These are phyloP conservation scores for Neurospora sp. DNA, from an alignment of 495 filamentous ascomycete species.

Conservation along the genomic window DNA sequence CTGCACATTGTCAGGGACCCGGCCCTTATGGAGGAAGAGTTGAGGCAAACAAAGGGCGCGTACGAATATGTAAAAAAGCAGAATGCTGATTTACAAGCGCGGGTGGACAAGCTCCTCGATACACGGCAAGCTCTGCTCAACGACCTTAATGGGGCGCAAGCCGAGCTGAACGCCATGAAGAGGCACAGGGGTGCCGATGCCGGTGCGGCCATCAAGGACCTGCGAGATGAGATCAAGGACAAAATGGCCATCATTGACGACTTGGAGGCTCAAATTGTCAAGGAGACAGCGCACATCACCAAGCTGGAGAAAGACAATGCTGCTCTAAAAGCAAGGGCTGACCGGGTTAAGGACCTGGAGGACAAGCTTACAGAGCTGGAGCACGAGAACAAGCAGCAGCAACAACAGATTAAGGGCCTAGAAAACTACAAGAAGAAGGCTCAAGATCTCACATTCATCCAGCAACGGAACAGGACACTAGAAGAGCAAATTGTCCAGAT, in stretches of 20 bases:
- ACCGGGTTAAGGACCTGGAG: slow-evolving; percentile 33
- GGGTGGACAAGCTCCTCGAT: slow-evolving; percentile 24
- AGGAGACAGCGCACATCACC: slow-evolving; percentile 17
- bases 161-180: slow-evolving; percentile 22
- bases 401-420: slow-evolving; percentile 68
- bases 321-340: slow-evolving; percentile 32
- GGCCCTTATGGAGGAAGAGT: slow-evolving; percentile 24
- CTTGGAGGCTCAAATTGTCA: slow-evolving; percentile 28
- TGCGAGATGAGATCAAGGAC: slow-evolving; percentile 32
- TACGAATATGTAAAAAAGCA: slow-evolving; percentile 20
- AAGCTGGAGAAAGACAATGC: slow-evolving; percentile 35
- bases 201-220: slow-evolving; percentile 19
- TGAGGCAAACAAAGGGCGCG: slow-evolving; percentile 20
- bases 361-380: slow-evolving; percentile 57
- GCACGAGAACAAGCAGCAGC: slow-evolving; percentile 60
- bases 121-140: slow-evolving; percentile 19
- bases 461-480: slow-evolving; percentile 39
- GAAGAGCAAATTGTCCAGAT: slow-evolving; percentile 33
- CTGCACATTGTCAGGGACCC: slow-evolving; percentile 16
- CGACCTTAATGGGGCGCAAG: slow-evolving; percentile 18
- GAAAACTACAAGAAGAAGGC: slow-evolving; percentile 70
- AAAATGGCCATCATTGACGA: slow-evolving; percentile 27
- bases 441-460: slow-evolving; percentile 41
- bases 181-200: slow-evolving; percentile 18
- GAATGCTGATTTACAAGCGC: slow-evolving; percentile 23